Base-by-base conservation (phyloP, 352 stramenopile species). In the Peronospora tabacina region DNA sequence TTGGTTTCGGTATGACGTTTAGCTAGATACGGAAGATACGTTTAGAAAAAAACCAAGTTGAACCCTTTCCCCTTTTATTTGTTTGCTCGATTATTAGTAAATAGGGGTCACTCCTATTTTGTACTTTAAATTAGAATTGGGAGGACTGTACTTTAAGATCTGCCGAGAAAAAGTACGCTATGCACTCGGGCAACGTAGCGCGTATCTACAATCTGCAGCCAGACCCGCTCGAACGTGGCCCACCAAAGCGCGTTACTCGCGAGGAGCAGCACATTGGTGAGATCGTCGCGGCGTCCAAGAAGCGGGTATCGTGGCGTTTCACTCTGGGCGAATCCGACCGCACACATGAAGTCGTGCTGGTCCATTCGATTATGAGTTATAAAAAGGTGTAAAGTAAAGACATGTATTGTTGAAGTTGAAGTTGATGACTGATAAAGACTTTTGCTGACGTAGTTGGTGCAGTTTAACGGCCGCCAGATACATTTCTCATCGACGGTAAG, bases 361-460 rank as follows among this genome's bases (percentile, higher is more conserved):
- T 82, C 44, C 82, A 93, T 66, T 93, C 82, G 15, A 68, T 87
- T 46, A 85, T 93, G 72, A 85, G 73, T 33, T 86, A 88, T 61
- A 93, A 93, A 65, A 93, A 93, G 66, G 71, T 80, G 24, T 22
- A 36, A 33, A 26, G 5, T 6, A 5, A 5, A 26, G 22, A 26
- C 22, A 26, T 26, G 22, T 26, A 3, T 3, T 26, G 4, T 48
- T 26, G 6, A 45, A 15, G 22, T 47, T 39, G 24, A 45, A 39
- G 30, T 43, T 16, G 38, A 39, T 51, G 41, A 8, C 40, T 59
- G 26, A 58, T 19, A 19, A 29, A 16, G 22, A 19, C 8, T 42
- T 29, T 41, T 34, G 38, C 16, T 7, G 36, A 30, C 55, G 42
- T 51, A 87, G 76, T 50, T 85, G 10, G 63, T 90, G 43, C 72